phyloP scores from a whole-genome alignment of 2,329 filamentous ascomycete genomes.

The Alternaria ventricosa region DNA sequence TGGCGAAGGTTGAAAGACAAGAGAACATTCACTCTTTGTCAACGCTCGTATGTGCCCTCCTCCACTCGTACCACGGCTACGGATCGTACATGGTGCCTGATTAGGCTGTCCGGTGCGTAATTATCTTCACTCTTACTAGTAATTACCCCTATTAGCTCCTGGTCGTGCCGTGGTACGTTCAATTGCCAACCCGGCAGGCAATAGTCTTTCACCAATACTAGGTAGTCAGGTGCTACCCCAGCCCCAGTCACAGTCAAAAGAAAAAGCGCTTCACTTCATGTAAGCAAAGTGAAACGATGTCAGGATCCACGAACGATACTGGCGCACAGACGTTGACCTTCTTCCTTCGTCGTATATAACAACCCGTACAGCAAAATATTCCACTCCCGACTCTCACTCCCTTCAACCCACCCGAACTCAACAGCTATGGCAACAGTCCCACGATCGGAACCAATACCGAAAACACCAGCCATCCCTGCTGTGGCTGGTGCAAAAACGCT shows the following conservation, averaged over 20 bases:
- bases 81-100: background rate
- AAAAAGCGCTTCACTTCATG: background rate
- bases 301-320: background rate
- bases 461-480: background rate
- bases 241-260: background rate
- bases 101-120: background rate
- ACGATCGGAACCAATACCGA: background rate
- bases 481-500: background rate
- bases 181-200: background rate
- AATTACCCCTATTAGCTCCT: background rate
- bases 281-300: background rate
- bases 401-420: background rate
- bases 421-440: background rate
- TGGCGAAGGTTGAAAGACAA: background rate
- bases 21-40: too few relatives aligned
- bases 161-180: background rate
- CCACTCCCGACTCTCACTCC: background rate
- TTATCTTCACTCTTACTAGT: background rate
- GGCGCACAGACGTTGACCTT: background rate
- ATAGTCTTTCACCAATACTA: background rate
- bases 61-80: too few relatives aligned
- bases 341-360: background rate
- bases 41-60: too few relatives aligned
- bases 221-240: background rate
- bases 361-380: background rate